Conservation (phyloP, 2,329 filamentous ascomycete species). For the Clonostachys sp. region DNA sequence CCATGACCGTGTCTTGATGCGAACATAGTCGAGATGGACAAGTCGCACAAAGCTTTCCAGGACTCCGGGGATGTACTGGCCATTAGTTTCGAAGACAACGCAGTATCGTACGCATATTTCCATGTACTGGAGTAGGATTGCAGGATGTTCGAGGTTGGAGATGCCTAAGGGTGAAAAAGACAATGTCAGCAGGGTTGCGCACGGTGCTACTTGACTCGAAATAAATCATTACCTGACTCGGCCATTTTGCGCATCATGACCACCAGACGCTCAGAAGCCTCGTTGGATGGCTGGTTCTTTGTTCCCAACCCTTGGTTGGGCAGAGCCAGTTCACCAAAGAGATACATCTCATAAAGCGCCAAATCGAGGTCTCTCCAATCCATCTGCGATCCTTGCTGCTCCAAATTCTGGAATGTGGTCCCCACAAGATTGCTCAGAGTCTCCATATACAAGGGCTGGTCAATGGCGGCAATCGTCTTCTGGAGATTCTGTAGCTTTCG, state of each 20-base stretch:
- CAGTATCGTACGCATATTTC: slow-evolving; percentile 95
- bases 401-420: slow-evolving; percentile 77
- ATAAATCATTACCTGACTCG: slow-evolving; percentile 64
- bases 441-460: slow-evolving; percentile 84
- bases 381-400: slow-evolving; percentile 67
- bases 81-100: slow-evolving; percentile 84
- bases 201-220: neutral
- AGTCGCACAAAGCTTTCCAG: slow-evolving; percentile 88
- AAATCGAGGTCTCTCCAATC: slow-evolving; percentile 96
- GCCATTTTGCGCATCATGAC: slow-evolving; percentile 97
- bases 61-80: slow-evolving; percentile 76
- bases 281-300: slow-evolving; percentile 76
- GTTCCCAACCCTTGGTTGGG: slow-evolving; percentile 80
- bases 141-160: slow-evolving; percentile 80
- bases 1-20: slow-evolving; percentile 89
- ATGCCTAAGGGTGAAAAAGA: slow-evolving; percentile 54
- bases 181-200: neutral
- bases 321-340: slow-evolving; percentile 92
- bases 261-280: slow-evolving; percentile 76
- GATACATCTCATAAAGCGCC: slow-evolving; percentile 89
- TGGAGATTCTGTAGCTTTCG: slow-evolving; percentile 87
- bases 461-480: slow-evolving; percentile 85
- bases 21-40: slow-evolving; percentile 82
- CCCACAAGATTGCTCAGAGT: slow-evolving; percentile 85
- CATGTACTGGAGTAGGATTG: slow-evolving; percentile 95